Evolutionary conservation across 257 asterid genomes (phyloP).

Genomic region (Misopates orontium): DNA sequence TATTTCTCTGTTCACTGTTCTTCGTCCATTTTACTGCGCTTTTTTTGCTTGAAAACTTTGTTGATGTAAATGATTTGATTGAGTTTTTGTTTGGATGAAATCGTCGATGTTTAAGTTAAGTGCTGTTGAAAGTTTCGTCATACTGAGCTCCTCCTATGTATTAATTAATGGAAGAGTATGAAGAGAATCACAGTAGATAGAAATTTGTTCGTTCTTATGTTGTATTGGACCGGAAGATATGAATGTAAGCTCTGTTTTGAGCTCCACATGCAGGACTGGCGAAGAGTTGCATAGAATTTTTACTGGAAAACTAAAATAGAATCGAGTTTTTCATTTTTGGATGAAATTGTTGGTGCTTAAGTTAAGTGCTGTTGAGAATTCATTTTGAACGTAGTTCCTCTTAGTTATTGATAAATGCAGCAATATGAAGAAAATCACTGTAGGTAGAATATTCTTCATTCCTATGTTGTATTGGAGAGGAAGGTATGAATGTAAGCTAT

Average conservation of each 20-base stretch:
- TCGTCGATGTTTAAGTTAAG: background rate
- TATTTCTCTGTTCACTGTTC: too few relatives aligned
- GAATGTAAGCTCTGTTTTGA: slow-evolving; percentile 24
- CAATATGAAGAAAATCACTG: slow-evolving; percentile 5
- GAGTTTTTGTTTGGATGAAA: too few relatives aligned
- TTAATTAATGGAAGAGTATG: background rate
- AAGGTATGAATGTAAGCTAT: slow-evolving; percentile 15
- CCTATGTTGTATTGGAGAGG: too few relatives aligned
- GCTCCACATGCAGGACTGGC: slow-evolving; percentile 51
- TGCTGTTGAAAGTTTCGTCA: background rate
- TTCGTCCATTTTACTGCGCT: too few relatives aligned
- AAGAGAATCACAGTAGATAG: slow-evolving; percentile 1
- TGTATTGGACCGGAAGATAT: background rate
- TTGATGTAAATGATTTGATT: too few relatives aligned
- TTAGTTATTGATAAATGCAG: background rate
- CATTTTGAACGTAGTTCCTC: background rate
- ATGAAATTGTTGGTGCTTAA: background rate
- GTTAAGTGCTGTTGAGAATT: background rate
- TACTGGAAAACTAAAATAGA: too few relatives aligned
- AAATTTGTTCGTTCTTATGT: too few relatives aligned
- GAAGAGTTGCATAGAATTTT: slow-evolving; percentile 49
- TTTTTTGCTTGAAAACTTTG: too few relatives aligned
- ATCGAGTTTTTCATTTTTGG: too few relatives aligned
- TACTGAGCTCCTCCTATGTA: background rate
- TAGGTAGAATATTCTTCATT: background rate